Percentiles rank a stretch among this genome's conserved stretches.
Conservation (phyloP, 1,139 yeast genomes). For the Yamadazyma atlantica region DNA sequence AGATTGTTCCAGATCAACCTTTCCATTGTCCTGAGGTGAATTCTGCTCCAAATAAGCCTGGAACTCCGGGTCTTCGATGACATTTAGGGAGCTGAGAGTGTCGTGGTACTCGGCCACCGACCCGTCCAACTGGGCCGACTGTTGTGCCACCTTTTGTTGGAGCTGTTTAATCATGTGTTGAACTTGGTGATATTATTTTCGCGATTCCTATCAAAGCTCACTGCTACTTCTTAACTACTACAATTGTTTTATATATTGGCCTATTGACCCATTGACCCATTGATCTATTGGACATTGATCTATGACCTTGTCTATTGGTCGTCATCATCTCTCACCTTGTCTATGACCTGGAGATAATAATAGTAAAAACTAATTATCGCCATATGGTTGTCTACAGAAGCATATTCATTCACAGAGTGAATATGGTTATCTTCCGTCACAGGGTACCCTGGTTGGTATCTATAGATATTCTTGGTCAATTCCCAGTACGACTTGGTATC, state of each 20-base stretch:
- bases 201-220: too few relatives aligned
- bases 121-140: too few relatives aligned
- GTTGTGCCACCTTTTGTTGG: conserved; percentile 3
- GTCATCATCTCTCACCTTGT: conserved; percentile 11
- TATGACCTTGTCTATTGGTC: background rate
- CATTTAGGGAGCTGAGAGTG: background rate
- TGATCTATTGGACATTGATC: too few relatives aligned
- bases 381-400: conserved; percentile 26
- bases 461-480: conserved; percentile 35
- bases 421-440: conserved; percentile 9
- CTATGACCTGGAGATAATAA: conserved; percentile 37
- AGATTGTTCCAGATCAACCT: background rate
- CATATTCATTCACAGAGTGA: conserved; percentile 38
- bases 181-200: background rate
- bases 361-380: conserved; percentile 35
- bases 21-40: background rate
- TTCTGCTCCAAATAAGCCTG: background rate
- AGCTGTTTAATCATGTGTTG: conserved; percentile 8
- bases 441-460: conserved; percentile 32
- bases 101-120: too few relatives aligned
- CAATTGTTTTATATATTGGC: too few relatives aligned
- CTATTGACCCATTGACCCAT: too few relatives aligned
- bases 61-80: background rate
- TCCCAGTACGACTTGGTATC: conserved; percentile 45
- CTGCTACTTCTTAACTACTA: too few relatives aligned